Evolutionary conservation across 2,329 filamentous ascomycete species (phyloP), one percentile per base, ranked within the genome.

Genomic region (Ceratocystiopsis sp.): DNA sequence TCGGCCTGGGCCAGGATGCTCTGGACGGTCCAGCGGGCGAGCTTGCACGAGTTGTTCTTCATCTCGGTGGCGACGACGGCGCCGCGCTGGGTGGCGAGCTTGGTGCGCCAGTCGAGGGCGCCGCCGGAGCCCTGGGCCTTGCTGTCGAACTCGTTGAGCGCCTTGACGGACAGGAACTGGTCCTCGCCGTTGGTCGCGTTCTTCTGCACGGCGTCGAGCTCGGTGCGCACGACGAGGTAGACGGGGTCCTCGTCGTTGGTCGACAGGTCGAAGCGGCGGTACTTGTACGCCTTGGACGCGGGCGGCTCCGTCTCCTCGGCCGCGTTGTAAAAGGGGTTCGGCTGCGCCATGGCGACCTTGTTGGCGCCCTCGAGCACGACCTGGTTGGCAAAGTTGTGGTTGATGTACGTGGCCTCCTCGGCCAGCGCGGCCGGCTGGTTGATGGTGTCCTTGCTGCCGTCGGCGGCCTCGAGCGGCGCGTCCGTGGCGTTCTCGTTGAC

Each of bases 31-130:
- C 91, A 98, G 61, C 91, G 74, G 46, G 91, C 91, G 49, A 98
- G 79, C 72, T 98, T 98, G 81, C 85, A 93, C 59, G 79, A 86
- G 75, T 98, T 98, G 77, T 98, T 98, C 84, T 98, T 98, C 91
- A 98, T 98, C 70, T 98, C 91, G 13, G 91, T 98, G 17, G 91
- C 91, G 21, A 98, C 83, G 37, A 98, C 89, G 45, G 91, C 91
- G 77, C 91, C 91, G 56, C 91, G 82, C 69, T 95, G 87, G 54
- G 80, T 85, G 50, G 84, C 82, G 47, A 98, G 75, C 75, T 98
- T 98, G 53, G 79, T 81, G 60, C 91, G 76, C 91, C 91, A 98
- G 73, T 98, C 91, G 42, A 98, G 73, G 44, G 91, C 91, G 51
- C 89, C 86, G 53, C 91, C 91, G 52, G 84, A 84, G 54, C 91